These are phyloP conservation scores for Claviceps sp. DNA, from an alignment of 2,329 filamentous ascomycete species.

Conservation along the genomic window DNA sequence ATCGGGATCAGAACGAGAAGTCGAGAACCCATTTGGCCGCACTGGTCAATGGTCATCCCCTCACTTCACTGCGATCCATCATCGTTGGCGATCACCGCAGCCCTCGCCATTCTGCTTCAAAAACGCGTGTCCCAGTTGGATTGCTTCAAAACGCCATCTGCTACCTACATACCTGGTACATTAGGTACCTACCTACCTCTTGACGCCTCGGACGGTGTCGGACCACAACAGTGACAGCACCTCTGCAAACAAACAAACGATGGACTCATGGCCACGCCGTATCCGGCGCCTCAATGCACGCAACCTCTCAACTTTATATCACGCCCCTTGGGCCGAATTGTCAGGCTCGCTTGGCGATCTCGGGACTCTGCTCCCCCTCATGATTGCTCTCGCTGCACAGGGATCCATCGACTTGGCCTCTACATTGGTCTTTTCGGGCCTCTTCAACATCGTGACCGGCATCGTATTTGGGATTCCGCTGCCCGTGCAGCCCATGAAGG, in stretches of 20 bases:
- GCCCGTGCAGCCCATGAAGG: conserved; percentile 80
- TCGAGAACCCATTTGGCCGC: too few relatives aligned
- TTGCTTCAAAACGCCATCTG: too few relatives aligned
- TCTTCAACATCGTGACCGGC: conserved; percentile 78
- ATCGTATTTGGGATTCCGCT: conserved; percentile 74
- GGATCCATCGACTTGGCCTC: conserved; percentile 68
- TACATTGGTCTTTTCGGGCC: conserved; percentile 77
- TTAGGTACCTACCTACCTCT: too few relatives aligned
- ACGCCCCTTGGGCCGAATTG: conserved; percentile 52
- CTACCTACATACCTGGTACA: too few relatives aligned
- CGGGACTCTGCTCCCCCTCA: conserved; percentile 77
- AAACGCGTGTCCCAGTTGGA: too few relatives aligned
- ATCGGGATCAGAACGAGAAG: too few relatives aligned
- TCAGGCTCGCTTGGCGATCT: conserved; percentile 81
- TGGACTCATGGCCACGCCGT: conserved; percentile 16
- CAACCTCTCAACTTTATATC: conserved; percentile 35
- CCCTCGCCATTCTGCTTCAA: too few relatives aligned
- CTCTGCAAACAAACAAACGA: conserved; percentile 1
- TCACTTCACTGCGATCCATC: too few relatives aligned
- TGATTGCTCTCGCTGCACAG: conserved; percentile 71
- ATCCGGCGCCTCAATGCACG: conserved; percentile 25
- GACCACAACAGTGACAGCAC: too few relatives aligned
- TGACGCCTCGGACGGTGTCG: too few relatives aligned
- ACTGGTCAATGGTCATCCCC: too few relatives aligned
- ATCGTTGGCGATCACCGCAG: too few relatives aligned